A percentile compares a stretch with the other conserved stretches of the same genome.
phyloP scores from a whole-genome alignment of 2,329 filamentous ascomycete species.

The Cladosporium austrohemisphaericum region DNA sequence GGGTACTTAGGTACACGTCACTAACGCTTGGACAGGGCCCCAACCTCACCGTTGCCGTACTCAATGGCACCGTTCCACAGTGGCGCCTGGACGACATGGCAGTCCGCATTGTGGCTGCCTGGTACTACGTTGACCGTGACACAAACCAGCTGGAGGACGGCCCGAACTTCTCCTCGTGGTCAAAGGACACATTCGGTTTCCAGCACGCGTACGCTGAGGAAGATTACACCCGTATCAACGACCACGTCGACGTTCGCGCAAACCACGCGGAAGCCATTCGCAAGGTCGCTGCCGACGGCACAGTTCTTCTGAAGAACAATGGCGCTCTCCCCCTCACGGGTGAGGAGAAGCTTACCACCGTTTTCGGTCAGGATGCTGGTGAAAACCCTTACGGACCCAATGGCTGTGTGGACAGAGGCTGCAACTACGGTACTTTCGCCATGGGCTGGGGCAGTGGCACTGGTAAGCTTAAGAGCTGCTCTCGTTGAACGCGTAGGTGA shows the following conservation, averaged over 20 bases:
- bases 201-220: constrained; percentile 60
- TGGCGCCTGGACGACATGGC: constrained; percentile 89
- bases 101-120: constrained; percentile 70
- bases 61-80: constrained; percentile 84
- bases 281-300: constrained; percentile 72
- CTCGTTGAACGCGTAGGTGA: not conserved
- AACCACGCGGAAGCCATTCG: constrained; percentile 72
- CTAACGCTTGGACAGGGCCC: constrained; percentile 48
- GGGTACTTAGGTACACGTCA: not conserved
- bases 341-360: constrained; percentile 69
- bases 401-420: constrained; percentile 67
- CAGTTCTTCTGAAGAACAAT: constrained; percentile 84
- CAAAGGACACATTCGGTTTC: constrained; percentile 67
- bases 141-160: constrained; percentile 49
- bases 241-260: constrained; percentile 76
- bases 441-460: constrained; percentile 65
- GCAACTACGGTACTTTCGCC: constrained; percentile 58
- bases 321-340: constrained; percentile 69
- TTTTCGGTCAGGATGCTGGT: constrained; percentile 81
- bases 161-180: constrained; percentile 85
- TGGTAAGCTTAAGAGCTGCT: not conserved
- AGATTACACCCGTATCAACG: constrained; percentile 65
- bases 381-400: constrained; percentile 73
- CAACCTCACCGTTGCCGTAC: constrained; percentile 80
- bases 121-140: constrained; percentile 61